These are phyloP conservation scores for Acrodontium crateriforme DNA, from an alignment of 2,329 filamentous ascomycete genomes.

Conservation along the genomic window DNA sequence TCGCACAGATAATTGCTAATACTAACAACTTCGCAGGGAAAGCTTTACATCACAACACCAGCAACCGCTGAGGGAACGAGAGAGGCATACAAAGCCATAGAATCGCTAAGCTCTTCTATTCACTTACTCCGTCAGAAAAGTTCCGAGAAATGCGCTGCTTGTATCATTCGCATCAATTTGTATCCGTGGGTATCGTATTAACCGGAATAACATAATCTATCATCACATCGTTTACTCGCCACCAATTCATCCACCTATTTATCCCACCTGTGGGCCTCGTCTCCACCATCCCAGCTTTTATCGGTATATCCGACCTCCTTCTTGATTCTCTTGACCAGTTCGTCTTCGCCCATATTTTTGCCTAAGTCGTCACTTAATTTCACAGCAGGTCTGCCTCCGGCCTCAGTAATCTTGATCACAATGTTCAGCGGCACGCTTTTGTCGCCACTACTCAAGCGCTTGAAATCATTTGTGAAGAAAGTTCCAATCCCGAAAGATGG, in stretches of 20 bases:
- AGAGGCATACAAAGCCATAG: too few relatives aligned
- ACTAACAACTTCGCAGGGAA: too few relatives aligned
- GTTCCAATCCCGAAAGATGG: conserved; percentile 91
- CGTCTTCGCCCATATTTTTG: conserved; percentile 85
- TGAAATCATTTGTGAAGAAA: conserved; percentile 86
- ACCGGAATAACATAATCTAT: too few relatives aligned
- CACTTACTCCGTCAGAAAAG: too few relatives aligned
- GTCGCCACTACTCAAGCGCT: conserved; percentile 42
- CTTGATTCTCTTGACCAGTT: conserved; percentile 72
- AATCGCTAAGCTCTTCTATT: too few relatives aligned
- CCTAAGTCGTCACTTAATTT: conserved; percentile 82
- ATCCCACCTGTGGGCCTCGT: conserved; percentile 76
- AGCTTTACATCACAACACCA: too few relatives aligned
- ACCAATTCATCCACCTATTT: conserved; percentile 12
- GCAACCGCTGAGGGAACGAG: too few relatives aligned
- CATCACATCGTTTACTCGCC: neutral
- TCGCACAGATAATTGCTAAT: too few relatives aligned
- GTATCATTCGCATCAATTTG: too few relatives aligned
- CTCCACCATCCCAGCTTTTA: conserved; percentile 66
- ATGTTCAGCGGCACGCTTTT: conserved; percentile 93
- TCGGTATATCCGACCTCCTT: conserved; percentile 73
- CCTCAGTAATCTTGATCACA: conserved; percentile 90
- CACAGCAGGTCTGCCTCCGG: conserved; percentile 65
- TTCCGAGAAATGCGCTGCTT: too few relatives aligned
- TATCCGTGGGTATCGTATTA: too few relatives aligned